Conservation (phyloP, 176 grass and related monocot species). For the Aegilops longissima region DNA sequence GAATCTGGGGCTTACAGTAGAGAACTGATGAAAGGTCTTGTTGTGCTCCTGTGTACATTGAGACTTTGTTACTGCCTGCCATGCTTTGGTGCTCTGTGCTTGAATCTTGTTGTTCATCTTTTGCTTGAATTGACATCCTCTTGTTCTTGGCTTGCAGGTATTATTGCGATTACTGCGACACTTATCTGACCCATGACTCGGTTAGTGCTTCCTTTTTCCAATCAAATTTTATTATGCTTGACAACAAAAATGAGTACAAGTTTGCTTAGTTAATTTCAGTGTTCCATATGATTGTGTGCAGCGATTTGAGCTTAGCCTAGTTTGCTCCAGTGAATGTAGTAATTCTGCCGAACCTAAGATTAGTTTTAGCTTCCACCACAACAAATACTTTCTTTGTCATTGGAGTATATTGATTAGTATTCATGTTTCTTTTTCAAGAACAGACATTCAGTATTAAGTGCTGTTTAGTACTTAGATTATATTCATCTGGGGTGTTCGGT, state of each 20-base stretch:
- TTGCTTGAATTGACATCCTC: not conserved
- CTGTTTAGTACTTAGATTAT: not conserved
- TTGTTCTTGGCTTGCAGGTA: conserved; percentile 61
- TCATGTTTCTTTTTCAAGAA: not conserved
- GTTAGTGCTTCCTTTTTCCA: conserved; percentile 34
- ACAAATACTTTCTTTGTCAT: not conserved
- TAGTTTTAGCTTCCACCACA: not conserved
- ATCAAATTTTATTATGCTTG: not conserved
- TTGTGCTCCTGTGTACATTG: not conserved
- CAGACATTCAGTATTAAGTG: not conserved
- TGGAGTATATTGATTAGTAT: not conserved
- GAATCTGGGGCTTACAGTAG: not conserved
- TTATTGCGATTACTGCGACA: conserved; percentile 96
- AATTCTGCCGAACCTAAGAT: not conserved
- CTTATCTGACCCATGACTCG: conserved; percentile 96
- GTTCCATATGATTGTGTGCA: not conserved
- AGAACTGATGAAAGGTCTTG: not conserved
- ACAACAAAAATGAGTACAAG: not conserved
- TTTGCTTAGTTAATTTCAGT: not conserved
- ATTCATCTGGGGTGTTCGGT: not conserved
- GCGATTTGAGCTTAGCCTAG: not conserved
- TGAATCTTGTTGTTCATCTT: not conserved
- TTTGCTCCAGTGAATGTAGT: not conserved
- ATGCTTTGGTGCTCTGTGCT: not conserved
- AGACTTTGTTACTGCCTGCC: not conserved